Conservation (phyloP, 371 early-diverging fungal genomes). For the Mucor mucedo region DNA sequence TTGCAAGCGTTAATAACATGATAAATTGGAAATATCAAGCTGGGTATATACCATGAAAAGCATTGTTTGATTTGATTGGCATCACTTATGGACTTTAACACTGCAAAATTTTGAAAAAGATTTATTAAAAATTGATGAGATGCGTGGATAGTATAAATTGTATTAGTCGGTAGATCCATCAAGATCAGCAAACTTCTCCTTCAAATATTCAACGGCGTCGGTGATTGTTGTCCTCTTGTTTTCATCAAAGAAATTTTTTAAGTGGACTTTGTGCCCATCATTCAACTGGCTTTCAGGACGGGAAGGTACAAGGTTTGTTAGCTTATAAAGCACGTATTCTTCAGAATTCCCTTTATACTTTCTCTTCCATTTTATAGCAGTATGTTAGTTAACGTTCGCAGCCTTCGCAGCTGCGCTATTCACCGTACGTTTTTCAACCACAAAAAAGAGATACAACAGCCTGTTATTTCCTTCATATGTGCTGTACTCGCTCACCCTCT, state of each 20-base stretch:
- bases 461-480: background rate
- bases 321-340: conserved; percentile 18
- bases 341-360: conserved; percentile 19
- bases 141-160: too few species aligned
- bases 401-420: conserved; percentile 17
- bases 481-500: too few species aligned
- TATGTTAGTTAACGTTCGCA: conserved; percentile 20
- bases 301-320: conserved; percentile 18
- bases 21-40: too few species aligned
- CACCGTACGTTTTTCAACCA: background rate
- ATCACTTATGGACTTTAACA: too few species aligned
- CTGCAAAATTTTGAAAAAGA: too few species aligned
- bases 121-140: too few species aligned
- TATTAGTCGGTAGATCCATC: too few species aligned
- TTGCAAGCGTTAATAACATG: too few species aligned
- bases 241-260: background rate
- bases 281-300: conserved; percentile 15
- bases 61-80: too few species aligned
- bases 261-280: conserved; percentile 8
- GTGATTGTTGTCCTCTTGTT: background rate
- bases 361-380: conserved; percentile 20
- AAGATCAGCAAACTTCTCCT: too few species aligned
- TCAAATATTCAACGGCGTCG: too few species aligned
- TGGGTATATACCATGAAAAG: too few species aligned
- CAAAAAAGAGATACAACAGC: background rate